Evolutionary conservation across 148 eudicot species (phyloP).

Genomic region (Rhododendron ferrugineum): DNA sequence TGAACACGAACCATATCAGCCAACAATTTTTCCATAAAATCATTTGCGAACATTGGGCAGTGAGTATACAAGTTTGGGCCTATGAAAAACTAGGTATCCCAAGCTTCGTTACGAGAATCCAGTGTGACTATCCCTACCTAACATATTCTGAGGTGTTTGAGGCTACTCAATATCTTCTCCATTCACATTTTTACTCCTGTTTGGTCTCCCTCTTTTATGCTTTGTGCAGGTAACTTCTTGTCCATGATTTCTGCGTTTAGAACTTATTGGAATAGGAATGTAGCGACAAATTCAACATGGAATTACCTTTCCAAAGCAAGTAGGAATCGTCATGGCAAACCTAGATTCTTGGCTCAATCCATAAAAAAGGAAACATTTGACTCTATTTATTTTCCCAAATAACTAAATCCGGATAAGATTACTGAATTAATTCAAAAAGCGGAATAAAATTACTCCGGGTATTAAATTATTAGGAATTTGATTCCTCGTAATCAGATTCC

Average conservation of each 20-base stretch:
- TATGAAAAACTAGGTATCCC: not conserved
- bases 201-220: not conserved
- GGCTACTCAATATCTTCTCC: not conserved
- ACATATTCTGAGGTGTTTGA: not conserved
- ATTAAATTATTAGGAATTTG: too few relatives aligned
- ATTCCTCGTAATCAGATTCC: not conserved
- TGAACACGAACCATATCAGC: not conserved
- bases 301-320: not conserved
- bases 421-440: not conserved
- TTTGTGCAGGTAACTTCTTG: not conserved
- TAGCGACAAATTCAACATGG: not conserved
- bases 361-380: not conserved
- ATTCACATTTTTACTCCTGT: not conserved
- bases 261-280: not conserved
- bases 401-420: not conserved
- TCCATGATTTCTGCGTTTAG: not conserved
- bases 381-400: not conserved
- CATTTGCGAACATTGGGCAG: not conserved
- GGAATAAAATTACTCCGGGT: not conserved
- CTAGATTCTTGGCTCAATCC: not conserved
- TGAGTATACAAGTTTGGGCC: not conserved
- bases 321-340: not conserved
- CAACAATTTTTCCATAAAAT: not conserved
- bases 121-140: not conserved
- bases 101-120: not conserved